Evolutionary conservation across 345 rosid genomes (phyloP), one percentile per base, ranked within the genome.

Genomic region (Salix koriyanagi): DNA sequence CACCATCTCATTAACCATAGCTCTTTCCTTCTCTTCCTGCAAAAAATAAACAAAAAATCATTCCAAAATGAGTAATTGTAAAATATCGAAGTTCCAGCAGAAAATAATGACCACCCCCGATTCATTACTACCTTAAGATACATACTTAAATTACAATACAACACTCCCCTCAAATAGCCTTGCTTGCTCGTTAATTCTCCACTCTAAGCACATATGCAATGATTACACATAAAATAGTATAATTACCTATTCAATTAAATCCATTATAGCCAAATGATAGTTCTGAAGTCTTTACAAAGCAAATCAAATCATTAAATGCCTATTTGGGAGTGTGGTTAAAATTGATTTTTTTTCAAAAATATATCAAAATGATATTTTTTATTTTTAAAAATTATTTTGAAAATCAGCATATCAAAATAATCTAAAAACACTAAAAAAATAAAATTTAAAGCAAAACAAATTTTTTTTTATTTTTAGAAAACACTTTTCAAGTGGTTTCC

Each of bases 1-100:
- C 76, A 96, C 89, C 89, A 88, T 83, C 88, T 93, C 95, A 37
- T 88, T 89, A 54, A 87, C 87, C 97, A 90, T 92, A 3, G 97
- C 98, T 64, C 83, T 92, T 68, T 96, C 92, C 82, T 91, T 85
- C 75, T 96, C 97, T 92, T 93, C 91, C 98, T 94, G 88, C 83
- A 83, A 48, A 46, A 56, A 46, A 44, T 11, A 1, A 6, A n/a
- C 18, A 13, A 52, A 60, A 69, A 58, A 10, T 70, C 44, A 69
- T 77, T 65, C 41, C 28, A 44, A 72, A 67, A 15, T 30, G 25
- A 73, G 56, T 65, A 68, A 67, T 25, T 14, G 9, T 9, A 67
- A 41, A 28, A 54, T 39, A 46, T 52, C 15, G n/a, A 56, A 15
- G 42, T 19, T 71, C 42, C 14, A 69, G 13, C 26, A 36, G 34